A percentile compares a stretch with the other conserved stretches of the same genome.
Conservation (phyloP, 495 filamentous ascomycete species). For the Cryomyces minteri region DNA sequence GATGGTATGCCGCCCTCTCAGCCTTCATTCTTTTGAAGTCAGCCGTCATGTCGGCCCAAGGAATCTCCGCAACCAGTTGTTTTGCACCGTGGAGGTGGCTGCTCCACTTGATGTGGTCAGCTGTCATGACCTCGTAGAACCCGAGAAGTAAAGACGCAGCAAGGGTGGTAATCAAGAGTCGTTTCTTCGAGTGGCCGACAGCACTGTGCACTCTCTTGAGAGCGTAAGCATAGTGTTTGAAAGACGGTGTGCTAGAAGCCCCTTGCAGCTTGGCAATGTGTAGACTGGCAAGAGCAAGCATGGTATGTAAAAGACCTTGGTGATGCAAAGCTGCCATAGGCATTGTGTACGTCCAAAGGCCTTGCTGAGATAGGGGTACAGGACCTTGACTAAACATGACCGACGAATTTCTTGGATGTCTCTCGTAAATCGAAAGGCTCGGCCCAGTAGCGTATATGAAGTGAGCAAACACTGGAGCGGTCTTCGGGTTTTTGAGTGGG, state of each 20-base stretch:
- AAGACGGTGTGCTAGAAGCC: constrained; percentile 51
- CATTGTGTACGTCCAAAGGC: constrained; percentile 75
- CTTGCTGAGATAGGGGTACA: constrained; percentile 50
- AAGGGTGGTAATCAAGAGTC: constrained; percentile 64
- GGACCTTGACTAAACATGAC: constrained; percentile 45
- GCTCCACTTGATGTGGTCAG: constrained; percentile 91
- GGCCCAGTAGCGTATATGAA: constrained; percentile 84
- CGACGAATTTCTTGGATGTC: constrained; percentile 61
- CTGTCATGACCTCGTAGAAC: constrained; percentile 88
- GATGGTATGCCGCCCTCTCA: constrained; percentile 18
- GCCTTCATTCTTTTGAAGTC: constrained; percentile 41
- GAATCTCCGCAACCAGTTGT: constrained; percentile 66
- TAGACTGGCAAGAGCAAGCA: constrained; percentile 72
- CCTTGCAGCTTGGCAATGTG: constrained; percentile 75
- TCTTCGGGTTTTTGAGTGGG: constrained; percentile 65
- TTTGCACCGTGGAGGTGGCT: constrained; percentile 74
- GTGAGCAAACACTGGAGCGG: constrained; percentile 77
- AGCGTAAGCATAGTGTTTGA: constrained; percentile 84
- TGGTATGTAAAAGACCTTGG: constrained; percentile 73
- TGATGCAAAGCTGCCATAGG: constrained; percentile 72
- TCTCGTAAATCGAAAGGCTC: constrained; percentile 71
- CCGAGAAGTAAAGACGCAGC: constrained; percentile 77
- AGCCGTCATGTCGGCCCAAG: constrained; percentile 52
- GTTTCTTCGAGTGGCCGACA: constrained; percentile 48
- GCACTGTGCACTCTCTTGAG: constrained; percentile 57